Conservation (phyloP, 768 basidiomycete genomes). For the Tricholoma saponaceum region DNA sequence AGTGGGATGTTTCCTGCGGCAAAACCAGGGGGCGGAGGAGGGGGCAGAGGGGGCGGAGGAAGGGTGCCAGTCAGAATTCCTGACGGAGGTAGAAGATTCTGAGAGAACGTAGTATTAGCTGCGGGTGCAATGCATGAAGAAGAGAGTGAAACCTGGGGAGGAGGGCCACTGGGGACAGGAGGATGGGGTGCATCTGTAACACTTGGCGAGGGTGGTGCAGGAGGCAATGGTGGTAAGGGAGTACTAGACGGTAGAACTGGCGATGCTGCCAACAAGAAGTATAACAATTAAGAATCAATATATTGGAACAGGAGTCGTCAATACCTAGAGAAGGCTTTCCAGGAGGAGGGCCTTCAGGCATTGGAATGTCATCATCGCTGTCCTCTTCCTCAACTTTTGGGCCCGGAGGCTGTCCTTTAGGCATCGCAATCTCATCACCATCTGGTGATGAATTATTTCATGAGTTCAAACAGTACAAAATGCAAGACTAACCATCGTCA, state of each 20-base stretch:
- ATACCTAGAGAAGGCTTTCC: slow-evolving; percentile 21
- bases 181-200: slow-evolving; percentile 11
- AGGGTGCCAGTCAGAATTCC: background rate
- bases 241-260: no score
- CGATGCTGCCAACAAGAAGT: background rate
- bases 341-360: slow-evolving; percentile 82
- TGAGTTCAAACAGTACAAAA: slow-evolving; percentile 5
- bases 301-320: no score
- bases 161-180: slow-evolving; percentile 15
- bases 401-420: slow-evolving; percentile 50
- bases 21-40: slow-evolving; percentile 24
- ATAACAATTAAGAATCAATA: no score
- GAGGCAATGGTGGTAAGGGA: slow-evolving; percentile 7
- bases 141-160: slow-evolving; percentile 11
- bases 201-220: slow-evolving; percentile 6
- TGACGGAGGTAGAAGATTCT: slow-evolving; percentile 4
- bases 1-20: slow-evolving; percentile 22
- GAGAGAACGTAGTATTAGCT: background rate
- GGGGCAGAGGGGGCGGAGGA: slow-evolving; percentile 18
- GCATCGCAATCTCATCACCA: slow-evolving; percentile 66
- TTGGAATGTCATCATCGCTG: slow-evolving; percentile 81
- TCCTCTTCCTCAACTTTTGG: slow-evolving; percentile 48
- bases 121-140: background rate
- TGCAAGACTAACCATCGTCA: slow-evolving; percentile 30
- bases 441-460: slow-evolving; percentile 14